phyloP scores from a whole-genome alignment of 805 yeast genomes.

The Myxozyma mucilagina region DNA sequence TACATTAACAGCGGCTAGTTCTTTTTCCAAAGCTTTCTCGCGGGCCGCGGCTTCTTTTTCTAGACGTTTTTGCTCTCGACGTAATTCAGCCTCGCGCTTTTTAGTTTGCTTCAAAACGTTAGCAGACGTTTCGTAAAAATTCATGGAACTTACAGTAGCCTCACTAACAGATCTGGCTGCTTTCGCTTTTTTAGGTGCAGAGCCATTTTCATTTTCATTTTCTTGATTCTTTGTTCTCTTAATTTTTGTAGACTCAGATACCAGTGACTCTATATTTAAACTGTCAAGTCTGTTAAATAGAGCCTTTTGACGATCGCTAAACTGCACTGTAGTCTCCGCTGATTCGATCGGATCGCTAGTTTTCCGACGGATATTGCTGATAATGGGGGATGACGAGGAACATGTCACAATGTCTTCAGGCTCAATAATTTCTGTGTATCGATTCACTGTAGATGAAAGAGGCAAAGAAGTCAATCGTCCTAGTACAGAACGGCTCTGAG shows the following conservation, averaged over 20 bases:
- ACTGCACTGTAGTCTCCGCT: neutral
- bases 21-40: conserved; percentile 15
- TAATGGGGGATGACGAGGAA: conserved; percentile 1
- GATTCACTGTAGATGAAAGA: neutral
- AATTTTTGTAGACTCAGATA: neutral
- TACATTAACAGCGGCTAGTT: conserved; percentile 24
- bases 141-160: neutral
- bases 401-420: neutral
- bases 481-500: neutral
- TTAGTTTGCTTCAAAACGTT: neutral
- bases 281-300: neutral
- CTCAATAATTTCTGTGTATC: too few species aligned
- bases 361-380: neutral
- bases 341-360: neutral
- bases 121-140: neutral
- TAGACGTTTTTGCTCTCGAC: conserved; percentile 1
- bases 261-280: neutral
- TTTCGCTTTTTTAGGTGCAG: neutral
- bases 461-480: neutral
- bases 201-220: neutral
- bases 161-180: neutral
- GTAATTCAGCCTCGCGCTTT: conserved; percentile 5
- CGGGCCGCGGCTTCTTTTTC: conserved; percentile 19
- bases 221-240: neutral
- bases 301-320: neutral